Evolutionary conservation across 495 filamentous ascomycete genomes (phyloP).

Genomic region (Penicillium chermesinum): DNA sequence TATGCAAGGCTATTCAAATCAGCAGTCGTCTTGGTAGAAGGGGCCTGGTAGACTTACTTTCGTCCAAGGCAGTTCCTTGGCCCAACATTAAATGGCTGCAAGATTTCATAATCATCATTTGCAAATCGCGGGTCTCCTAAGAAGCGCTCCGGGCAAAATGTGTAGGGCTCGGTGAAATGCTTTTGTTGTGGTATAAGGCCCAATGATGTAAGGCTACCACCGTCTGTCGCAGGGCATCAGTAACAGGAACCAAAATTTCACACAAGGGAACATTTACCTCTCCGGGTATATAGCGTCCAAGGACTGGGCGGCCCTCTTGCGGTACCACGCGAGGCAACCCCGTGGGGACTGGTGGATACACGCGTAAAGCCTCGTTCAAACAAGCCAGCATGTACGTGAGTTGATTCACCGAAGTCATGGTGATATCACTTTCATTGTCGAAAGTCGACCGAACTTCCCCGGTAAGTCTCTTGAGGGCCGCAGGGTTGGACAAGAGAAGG

Average conservation of each 20-base stretch:
- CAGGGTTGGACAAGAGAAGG: slow-evolving; percentile 41
- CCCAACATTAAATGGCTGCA: slow-evolving; percentile 42
- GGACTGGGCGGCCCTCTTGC: slow-evolving; percentile 21
- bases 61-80: slow-evolving; percentile 40
- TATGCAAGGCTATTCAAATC: slow-evolving; percentile 42
- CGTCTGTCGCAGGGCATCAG: background rate
- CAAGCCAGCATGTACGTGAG: slow-evolving; percentile 36
- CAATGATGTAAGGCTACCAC: slow-evolving; percentile 1
- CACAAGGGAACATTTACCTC: slow-evolving; percentile 8
- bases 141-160: background rate
- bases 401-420: slow-evolving; percentile 29
- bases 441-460: slow-evolving; percentile 45
- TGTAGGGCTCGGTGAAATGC: slow-evolving; percentile 1
- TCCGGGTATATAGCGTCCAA: slow-evolving; percentile 28
- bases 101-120: slow-evolving; percentile 14
- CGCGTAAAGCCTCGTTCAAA: slow-evolving; percentile 39
- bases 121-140: background rate
- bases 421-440: slow-evolving; percentile 34
- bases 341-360: slow-evolving; percentile 34
- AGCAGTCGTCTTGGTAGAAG: background rate
- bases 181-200: slow-evolving; percentile 3
- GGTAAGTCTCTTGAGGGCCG: slow-evolving; percentile 26
- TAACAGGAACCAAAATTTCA: background rate
- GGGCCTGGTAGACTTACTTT: slow-evolving; percentile 26
- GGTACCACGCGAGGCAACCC: slow-evolving; percentile 27